phyloP scores from a whole-genome alignment of 2,329 filamentous ascomycete species.

The Arthrobotrys pseudoclavata region DNA sequence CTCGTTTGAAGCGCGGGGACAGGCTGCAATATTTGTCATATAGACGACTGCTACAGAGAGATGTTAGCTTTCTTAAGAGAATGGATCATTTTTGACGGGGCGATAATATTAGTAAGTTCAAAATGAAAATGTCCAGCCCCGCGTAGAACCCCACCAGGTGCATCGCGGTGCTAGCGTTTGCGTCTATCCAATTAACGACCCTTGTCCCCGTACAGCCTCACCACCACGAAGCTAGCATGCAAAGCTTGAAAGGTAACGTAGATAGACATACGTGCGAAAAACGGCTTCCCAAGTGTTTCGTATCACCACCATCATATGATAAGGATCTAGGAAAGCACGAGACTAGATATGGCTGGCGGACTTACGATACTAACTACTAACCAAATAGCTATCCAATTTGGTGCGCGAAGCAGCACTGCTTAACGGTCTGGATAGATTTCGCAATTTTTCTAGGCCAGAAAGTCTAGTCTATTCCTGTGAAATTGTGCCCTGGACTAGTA shows the following conservation, averaged over 20 bases:
- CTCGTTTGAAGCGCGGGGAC: slow-evolving; percentile 33
- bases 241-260: background rate
- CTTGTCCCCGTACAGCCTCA: slow-evolving; percentile 30
- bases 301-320: slow-evolving; percentile 25
- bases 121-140: slow-evolving; percentile 54
- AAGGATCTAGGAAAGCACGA: slow-evolving; percentile 10
- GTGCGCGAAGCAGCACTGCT: too few relatives aligned
- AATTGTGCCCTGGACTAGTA: too few relatives aligned
- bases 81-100: slow-evolving; percentile 13
- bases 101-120: slow-evolving; percentile 3
- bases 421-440: too few relatives aligned
- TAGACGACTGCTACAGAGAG: slow-evolving; percentile 31
- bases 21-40: slow-evolving; percentile 48
- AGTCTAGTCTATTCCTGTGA: too few relatives aligned
- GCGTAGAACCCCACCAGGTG: slow-evolving; percentile 55
- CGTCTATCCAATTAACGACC: slow-evolving; percentile 31
- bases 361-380: too few relatives aligned
- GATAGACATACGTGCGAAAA: background rate
- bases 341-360: background rate
- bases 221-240: slow-evolving; percentile 1
- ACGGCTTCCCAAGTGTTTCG: background rate
- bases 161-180: slow-evolving; percentile 55
- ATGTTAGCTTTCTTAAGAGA: slow-evolving; percentile 41
- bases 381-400: too few relatives aligned
- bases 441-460: too few relatives aligned